A percentile compares a stretch with the other conserved stretches of the same genome.
Conservation (phyloP, 140 eudicot genomes). For the Flaveria floridana region DNA sequence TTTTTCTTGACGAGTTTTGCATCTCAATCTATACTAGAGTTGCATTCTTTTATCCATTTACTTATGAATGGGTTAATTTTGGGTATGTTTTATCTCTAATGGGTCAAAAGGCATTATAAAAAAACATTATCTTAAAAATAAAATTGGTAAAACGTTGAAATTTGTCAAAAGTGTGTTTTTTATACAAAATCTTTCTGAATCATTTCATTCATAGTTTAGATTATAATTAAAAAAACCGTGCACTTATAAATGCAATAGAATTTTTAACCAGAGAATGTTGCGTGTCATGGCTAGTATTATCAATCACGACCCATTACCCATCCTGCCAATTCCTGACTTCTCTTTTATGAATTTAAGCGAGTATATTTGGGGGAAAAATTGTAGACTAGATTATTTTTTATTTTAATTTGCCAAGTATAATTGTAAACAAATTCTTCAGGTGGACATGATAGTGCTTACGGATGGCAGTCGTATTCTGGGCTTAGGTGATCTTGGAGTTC, state of each 20-base stretch:
- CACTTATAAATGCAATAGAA: not conserved
- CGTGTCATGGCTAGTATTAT: not conserved
- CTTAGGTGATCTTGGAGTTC: slow-evolving; percentile 98
- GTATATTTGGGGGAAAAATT: not conserved
- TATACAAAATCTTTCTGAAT: not conserved
- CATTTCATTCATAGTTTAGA: not conserved
- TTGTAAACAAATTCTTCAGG: slow-evolving; percentile 50
- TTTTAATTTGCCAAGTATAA: slow-evolving; percentile 5
- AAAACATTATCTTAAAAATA: not conserved
- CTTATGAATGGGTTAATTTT: not conserved
- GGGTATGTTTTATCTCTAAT: not conserved
- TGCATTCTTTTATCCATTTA: not conserved
- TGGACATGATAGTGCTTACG: slow-evolving; percentile 95
- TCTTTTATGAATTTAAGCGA: slow-evolving; percentile 8
- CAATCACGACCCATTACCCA: not conserved
- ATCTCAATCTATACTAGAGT: slow-evolving; percentile 8
- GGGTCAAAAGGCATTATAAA: not conserved
- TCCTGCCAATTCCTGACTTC: not conserved
- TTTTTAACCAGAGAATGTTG: not conserved
- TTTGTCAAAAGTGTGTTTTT: not conserved
- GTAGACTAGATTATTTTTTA: not conserved
- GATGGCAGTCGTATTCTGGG: slow-evolving; percentile 99
- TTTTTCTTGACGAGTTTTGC: not conserved
- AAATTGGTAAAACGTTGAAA: not conserved
- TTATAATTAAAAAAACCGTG: not conserved